Conservation (phyloP, 139 green algal species). For the Chlorella ohadii region DNA sequence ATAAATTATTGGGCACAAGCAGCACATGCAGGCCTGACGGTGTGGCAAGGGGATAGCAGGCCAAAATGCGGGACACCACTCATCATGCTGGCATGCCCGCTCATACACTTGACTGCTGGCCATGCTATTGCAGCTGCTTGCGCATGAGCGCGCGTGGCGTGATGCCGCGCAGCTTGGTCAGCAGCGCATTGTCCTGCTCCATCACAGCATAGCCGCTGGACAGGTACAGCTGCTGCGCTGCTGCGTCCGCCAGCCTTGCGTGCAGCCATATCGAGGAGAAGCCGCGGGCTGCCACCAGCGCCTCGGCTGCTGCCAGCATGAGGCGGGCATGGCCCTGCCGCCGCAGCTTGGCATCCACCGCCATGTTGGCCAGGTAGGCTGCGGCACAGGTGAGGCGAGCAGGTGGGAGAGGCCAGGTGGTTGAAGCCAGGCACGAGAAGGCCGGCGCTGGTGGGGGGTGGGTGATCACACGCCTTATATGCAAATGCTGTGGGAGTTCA, state of each 20-base stretch:
- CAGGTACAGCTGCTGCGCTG: conserved; percentile 35
- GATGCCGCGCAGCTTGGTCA: conserved; percentile 30
- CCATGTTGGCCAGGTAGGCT: conserved; percentile 54
- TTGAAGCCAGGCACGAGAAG: too few relatives aligned
- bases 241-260: conserved; percentile 21
- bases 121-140: conserved; percentile 8
- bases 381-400: not conserved
- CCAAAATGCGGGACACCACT: too few relatives aligned
- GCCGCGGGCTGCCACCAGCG: not conserved
- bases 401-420: not conserved
- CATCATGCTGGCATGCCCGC: too few relatives aligned
- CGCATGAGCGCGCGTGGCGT: conserved; percentile 32
- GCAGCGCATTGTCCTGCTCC: not conserved
- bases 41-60: too few relatives aligned
- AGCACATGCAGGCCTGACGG: too few relatives aligned
- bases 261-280: conserved; percentile 28
- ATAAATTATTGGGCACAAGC: not conserved
- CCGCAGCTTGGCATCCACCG: conserved; percentile 42
- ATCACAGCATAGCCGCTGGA: conserved; percentile 15
- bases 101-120: too few relatives aligned
- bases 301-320: conserved; percentile 37
- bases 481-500: too few relatives aligned
- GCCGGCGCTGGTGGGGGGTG: too few relatives aligned
- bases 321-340: conserved; percentile 36
- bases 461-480: too few relatives aligned